A percentile compares a stretch with the other conserved stretches of the same genome.
phyloP scores from a whole-genome alignment of 768 basidiomycete genomes.

The Cystobasidiopsis lactophilus region DNA sequence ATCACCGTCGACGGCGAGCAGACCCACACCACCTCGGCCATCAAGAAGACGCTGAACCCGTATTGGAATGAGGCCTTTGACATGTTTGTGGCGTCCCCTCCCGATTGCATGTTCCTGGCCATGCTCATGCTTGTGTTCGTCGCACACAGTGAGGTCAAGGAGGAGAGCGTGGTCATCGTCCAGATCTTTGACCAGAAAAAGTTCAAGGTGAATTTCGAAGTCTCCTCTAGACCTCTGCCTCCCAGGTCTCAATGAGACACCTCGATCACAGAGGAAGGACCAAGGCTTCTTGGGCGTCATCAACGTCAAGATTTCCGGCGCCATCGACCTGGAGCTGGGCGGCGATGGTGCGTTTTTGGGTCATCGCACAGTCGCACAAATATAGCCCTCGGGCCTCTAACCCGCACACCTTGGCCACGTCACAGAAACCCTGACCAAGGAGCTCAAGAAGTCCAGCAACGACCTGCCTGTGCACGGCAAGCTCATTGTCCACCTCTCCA shows the following conservation, averaged over 20 bases:
- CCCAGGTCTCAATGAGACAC: no score
- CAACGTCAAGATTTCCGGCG: constrained; percentile 75
- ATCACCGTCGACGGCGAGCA: constrained; percentile 96
- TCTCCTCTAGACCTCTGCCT: no score
- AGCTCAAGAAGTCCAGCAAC: constrained; percentile 97
- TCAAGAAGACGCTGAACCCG: constrained; percentile 83
- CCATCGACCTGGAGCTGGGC: constrained; percentile 71
- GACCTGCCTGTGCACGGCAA: constrained; percentile 95
- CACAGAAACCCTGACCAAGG: constrained; percentile 83
- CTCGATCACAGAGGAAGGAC: constrained; percentile 40
- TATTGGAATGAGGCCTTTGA: constrained; percentile 99
- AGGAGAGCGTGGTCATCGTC: constrained; percentile 89
- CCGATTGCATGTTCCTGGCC: not conserved
- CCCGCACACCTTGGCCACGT: constrained; percentile 13
- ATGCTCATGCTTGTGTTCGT: not conserved
- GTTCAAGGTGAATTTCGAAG: constrained; percentile 39
- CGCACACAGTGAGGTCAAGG: constrained; percentile 58
- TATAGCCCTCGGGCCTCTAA: not conserved
- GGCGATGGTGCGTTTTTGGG: constrained; percentile 52
- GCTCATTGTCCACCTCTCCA: constrained; percentile 85
- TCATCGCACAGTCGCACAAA: no score
- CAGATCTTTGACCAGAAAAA: constrained; percentile 99
- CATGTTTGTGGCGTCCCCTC: constrained; percentile 41
- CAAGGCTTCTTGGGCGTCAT: constrained; percentile 97
- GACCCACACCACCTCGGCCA: constrained; percentile 87